phyloP scores from a whole-genome alignment of 192 early-diverging fungal genomes.

The Pecoramyces ruminantium region DNA sequence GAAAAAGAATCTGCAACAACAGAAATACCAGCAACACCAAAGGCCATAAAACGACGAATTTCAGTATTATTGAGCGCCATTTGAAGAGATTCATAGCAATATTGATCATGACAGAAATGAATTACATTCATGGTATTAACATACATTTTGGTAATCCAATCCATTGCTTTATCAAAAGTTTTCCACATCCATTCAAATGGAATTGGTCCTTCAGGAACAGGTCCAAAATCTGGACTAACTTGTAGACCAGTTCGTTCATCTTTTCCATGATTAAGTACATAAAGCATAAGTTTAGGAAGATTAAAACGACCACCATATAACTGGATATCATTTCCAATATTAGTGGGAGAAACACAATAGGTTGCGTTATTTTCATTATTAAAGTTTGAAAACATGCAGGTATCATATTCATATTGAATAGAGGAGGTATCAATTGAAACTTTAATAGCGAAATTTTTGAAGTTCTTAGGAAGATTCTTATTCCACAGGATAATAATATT shows the following conservation, averaged over 20 bases:
- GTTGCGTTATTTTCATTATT: slow-evolving; percentile 10
- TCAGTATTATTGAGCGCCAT: no score
- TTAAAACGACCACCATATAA: slow-evolving; percentile 11
- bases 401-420: slow-evolving; percentile 4
- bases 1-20: no score
- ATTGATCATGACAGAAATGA: no score
- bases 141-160: slow-evolving; percentile 5
- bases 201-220: slow-evolving; percentile 1
- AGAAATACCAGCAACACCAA: no score
- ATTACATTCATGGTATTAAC: no score
- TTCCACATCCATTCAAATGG: slow-evolving; percentile 1
- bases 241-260: slow-evolving; percentile 8
- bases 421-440: slow-evolving; percentile 7
- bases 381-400: background rate
- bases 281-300: slow-evolving; percentile 6
- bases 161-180: slow-evolving; percentile 8
- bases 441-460: slow-evolving; percentile 2
- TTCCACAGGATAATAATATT: slow-evolving; percentile 8
- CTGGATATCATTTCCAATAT: slow-evolving; percentile 9
- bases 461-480: background rate
- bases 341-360: slow-evolving; percentile 11
- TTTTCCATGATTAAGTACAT: slow-evolving; percentile 6
- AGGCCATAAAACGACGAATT: no score
- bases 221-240: slow-evolving; percentile 5
- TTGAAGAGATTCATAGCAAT: no score